Conservation (phyloP, 345 rosid species). For the Eucalyptus urophylla region DNA sequence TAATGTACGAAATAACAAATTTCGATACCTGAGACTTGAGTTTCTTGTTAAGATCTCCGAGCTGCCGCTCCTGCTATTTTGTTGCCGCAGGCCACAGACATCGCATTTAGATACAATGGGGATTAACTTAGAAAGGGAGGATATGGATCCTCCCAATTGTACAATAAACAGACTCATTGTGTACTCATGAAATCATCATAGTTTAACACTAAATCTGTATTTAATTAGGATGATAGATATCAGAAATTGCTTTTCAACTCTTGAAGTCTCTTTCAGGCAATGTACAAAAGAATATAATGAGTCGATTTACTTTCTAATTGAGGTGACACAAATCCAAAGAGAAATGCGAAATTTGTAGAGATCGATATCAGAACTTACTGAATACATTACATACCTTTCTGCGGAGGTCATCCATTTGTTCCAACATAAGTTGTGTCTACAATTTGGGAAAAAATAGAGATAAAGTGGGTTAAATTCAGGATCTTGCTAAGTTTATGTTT, state of each 20-base stretch:
- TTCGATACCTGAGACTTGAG: conserved; percentile 52
- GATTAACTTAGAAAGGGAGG: background rate
- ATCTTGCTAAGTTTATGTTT: background rate
- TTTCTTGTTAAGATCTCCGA: conserved; percentile 84
- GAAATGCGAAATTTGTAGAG: background rate
- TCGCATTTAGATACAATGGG: background rate
- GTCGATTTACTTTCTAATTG: background rate
- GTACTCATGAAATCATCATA: background rate
- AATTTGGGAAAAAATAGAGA: background rate
- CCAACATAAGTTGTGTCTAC: conserved; percentile 60
- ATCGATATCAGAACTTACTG: background rate
- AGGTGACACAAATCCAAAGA: background rate
- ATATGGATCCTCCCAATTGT: background rate
- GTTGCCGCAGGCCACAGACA: background rate
- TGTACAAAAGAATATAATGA: background rate
- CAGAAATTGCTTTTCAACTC: background rate
- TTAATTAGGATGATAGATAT: background rate
- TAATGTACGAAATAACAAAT: background rate
- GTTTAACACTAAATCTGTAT: background rate
- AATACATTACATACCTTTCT: conserved; percentile 34
- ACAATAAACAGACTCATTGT: background rate
- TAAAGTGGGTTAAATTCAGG: background rate
- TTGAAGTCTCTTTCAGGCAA: background rate
- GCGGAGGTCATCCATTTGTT: conserved; percentile 82
- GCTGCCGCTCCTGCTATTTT: conserved; percentile 62